phyloP scores from a whole-genome alignment of 2,329 filamentous ascomycete genomes.

The Curvularia eragrostidis region DNA sequence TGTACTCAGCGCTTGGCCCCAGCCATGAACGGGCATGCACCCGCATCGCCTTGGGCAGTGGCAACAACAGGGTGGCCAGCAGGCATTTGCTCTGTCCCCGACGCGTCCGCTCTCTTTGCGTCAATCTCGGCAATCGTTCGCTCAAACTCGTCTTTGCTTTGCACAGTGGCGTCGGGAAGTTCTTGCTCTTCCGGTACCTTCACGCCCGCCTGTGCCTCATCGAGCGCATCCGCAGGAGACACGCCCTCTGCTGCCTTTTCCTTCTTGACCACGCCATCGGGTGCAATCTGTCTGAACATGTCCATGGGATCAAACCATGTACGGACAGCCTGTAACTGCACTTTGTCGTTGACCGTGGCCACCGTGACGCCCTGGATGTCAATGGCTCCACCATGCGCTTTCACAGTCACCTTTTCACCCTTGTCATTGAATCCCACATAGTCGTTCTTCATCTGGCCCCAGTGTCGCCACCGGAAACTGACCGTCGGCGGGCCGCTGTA shows the following conservation, averaged over 20 bases:
- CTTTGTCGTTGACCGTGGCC: constrained; percentile 66
- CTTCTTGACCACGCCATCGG: constrained; percentile 56
- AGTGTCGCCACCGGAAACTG: constrained; percentile 70
- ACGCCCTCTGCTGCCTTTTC: constrained; percentile 46
- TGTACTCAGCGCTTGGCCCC: neutral
- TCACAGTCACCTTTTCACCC: constrained; percentile 67
- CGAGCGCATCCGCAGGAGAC: constrained; percentile 35
- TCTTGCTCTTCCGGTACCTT: constrained; percentile 23
- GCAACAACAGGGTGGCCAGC: constrained; percentile 16
- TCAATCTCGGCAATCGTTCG: constrained; percentile 18
- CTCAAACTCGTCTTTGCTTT: constrained; percentile 18
- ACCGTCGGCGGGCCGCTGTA: constrained; percentile 70
- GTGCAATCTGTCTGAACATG: constrained; percentile 71
- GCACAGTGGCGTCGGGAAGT: constrained; percentile 22
- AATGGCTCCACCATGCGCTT: constrained; percentile 66
- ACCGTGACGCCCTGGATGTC: constrained; percentile 70
- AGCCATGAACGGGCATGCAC: constrained; percentile 21
- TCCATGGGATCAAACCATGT: constrained; percentile 71
- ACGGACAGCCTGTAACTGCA: constrained; percentile 65
- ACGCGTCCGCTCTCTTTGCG: constrained; percentile 9
- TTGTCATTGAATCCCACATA: constrained; percentile 69
- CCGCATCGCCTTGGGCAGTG: constrained; percentile 7
- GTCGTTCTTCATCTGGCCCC: constrained; percentile 71
- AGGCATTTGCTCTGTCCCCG: constrained; percentile 11
- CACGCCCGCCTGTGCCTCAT: constrained; percentile 25